These are phyloP conservation scores for Ilyonectria mors-panacis DNA, from an alignment of 2,329 filamentous ascomycete species.

Conservation along the genomic window DNA sequence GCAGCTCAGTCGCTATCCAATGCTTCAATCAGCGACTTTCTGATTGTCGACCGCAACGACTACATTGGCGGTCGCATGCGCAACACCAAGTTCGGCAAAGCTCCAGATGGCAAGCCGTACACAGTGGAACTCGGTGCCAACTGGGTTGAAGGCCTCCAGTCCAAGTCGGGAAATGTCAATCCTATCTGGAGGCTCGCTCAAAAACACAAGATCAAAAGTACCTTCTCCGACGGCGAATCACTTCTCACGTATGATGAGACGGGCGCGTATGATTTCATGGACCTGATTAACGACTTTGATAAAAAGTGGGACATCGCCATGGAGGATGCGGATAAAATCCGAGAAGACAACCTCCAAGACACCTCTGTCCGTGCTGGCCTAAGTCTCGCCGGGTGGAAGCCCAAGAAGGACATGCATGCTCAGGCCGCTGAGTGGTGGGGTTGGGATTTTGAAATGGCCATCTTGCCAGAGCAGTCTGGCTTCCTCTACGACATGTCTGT, in stretches of 20 bases:
- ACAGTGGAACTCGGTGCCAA: slow-evolving; percentile 77
- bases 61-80: slow-evolving; percentile 74
- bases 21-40: slow-evolving; percentile 72
- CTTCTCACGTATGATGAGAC: slow-evolving; percentile 73
- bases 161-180: slow-evolving; percentile 60
- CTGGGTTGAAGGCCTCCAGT: slow-evolving; percentile 62
- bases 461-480: slow-evolving; percentile 68
- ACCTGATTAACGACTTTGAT: slow-evolving; percentile 66
- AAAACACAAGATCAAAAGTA: slow-evolving; percentile 70
- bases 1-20: slow-evolving; percentile 75
- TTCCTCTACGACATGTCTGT: slow-evolving; percentile 69
- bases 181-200: slow-evolving; percentile 75
- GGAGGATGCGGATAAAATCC: slow-evolving; percentile 69
- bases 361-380: slow-evolving; percentile 72
- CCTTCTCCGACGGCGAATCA: slow-evolving; percentile 70
- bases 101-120: slow-evolving; percentile 65
- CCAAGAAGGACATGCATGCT: slow-evolving; percentile 65
- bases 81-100: slow-evolving; percentile 70
- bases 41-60: slow-evolving; percentile 75
- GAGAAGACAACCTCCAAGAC: slow-evolving; percentile 74
- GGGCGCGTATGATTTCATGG: slow-evolving; percentile 66
- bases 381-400: slow-evolving; percentile 74
- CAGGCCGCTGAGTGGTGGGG: slow-evolving; percentile 74
- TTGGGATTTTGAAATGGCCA: slow-evolving; percentile 72
- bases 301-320: slow-evolving; percentile 61